Evolutionary conservation across 176 grass and related monocot genomes (phyloP).

Genomic region (Triticum timopheevii): DNA sequence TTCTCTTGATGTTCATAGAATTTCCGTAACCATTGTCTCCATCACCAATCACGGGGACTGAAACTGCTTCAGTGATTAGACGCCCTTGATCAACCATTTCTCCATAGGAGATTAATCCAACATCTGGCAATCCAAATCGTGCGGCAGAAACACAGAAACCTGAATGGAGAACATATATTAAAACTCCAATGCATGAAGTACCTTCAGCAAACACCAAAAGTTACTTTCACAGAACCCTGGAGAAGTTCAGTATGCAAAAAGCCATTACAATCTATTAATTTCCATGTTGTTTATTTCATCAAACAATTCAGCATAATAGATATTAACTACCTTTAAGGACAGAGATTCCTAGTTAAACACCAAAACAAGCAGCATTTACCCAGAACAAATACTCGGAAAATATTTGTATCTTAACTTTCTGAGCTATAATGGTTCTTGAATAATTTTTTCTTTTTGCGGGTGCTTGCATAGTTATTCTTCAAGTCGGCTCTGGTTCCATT

Average conservation of each 20-base stretch:
- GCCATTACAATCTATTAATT: neutral
- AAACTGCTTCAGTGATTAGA: conserved; percentile 80
- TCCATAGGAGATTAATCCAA: conserved; percentile 82
- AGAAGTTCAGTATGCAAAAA: neutral
- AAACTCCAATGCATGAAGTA: conserved; percentile 7
- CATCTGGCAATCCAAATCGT: conserved; percentile 83
- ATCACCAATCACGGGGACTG: conserved; percentile 91
- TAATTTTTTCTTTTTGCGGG: no score
- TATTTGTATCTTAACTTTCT: neutral
- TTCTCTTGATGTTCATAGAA: conserved; percentile 97
- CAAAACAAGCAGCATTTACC: neutral
- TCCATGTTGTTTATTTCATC: neutral
- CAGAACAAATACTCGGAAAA: neutral
- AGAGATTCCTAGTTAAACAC: neutral
- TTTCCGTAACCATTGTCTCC: conserved; percentile 98
- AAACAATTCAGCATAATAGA: neutral
- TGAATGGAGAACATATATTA: conserved; percentile 17
- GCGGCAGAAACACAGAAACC: conserved; percentile 93
- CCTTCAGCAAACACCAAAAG: neutral
- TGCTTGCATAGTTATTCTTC: neutral
- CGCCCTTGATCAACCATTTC: conserved; percentile 90
- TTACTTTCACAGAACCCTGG: neutral
- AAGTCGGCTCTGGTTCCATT: neutral
- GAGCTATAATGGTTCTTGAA: neutral
- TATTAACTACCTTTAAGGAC: neutral